A percentile compares a stretch with the other conserved stretches of the same genome.
phyloP scores from a whole-genome alignment of 345 rosid genomes.

The Mangifera indica region DNA sequence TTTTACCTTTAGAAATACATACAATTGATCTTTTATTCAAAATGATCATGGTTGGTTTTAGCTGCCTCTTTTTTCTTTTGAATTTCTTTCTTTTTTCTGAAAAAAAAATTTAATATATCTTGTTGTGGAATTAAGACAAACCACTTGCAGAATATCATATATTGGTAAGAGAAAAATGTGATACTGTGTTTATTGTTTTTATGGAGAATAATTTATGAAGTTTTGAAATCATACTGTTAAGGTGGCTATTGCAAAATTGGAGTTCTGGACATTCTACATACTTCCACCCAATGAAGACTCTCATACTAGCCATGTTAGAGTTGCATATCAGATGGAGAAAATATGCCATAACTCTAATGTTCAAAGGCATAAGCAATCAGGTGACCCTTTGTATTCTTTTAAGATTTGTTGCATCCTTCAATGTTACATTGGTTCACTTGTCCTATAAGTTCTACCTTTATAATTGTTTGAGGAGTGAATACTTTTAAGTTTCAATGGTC shows the following conservation, averaged over 20 bases:
- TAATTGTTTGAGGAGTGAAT: neutral
- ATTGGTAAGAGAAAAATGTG: neutral
- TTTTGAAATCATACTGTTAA: constrained; percentile 1
- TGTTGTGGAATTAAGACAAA: neutral
- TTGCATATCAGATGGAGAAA: constrained; percentile 24
- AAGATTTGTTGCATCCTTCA: neutral
- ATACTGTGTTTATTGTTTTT: neutral
- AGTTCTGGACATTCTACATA: constrained; percentile 24
- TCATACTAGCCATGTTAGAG: constrained; percentile 20
- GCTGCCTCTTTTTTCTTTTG: neutral
- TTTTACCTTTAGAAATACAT: neutral
- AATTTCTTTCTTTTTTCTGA: neutral
- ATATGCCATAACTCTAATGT: neutral
- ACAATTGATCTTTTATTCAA: neutral
- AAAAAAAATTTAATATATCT: neutral
- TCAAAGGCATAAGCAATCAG: constrained; percentile 16
- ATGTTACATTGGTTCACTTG: neutral
- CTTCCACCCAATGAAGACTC: constrained; percentile 29
- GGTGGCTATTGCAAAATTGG: constrained; percentile 30
- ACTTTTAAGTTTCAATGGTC: neutral
- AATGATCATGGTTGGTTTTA: neutral
- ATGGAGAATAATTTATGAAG: constrained; percentile 1
- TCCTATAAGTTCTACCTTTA: neutral
- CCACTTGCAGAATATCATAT: neutral
- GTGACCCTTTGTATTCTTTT: constrained; percentile 13